phyloP scores from a whole-genome alignment of 2,329 filamentous ascomycete species.

The Penicillium thymicola region DNA sequence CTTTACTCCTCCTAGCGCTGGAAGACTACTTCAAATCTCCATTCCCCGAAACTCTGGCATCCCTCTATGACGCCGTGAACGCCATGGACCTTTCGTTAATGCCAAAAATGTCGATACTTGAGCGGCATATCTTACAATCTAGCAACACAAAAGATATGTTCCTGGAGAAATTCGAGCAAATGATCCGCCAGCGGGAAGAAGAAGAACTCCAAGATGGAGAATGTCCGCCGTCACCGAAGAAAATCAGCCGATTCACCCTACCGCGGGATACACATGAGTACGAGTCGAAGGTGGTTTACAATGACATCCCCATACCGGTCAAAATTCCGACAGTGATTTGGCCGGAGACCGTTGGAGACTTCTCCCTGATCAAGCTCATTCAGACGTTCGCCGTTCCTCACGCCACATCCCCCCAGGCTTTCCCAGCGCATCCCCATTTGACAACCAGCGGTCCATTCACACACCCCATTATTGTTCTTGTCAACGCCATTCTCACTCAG shows the following conservation, averaged over 20 bases:
- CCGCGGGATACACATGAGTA: slow-evolving; percentile 97
- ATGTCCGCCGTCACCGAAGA: slow-evolving; percentile 49
- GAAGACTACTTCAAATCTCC: slow-evolving; percentile 97
- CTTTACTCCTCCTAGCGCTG: slow-evolving; percentile 80
- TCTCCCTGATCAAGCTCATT: slow-evolving; percentile 94
- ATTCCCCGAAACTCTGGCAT: slow-evolving; percentile 78
- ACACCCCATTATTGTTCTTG: slow-evolving; percentile 89
- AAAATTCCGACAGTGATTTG: slow-evolving; percentile 92
- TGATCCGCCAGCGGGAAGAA: slow-evolving; percentile 79
- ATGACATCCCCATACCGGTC: slow-evolving; percentile 92
- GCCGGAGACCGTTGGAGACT: slow-evolving; percentile 95
- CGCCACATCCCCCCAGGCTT: slow-evolving; percentile 76
- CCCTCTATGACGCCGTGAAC: slow-evolving; percentile 90
- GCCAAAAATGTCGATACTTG: slow-evolving; percentile 77
- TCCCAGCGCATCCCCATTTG: slow-evolving; percentile 81
- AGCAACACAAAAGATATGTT: slow-evolving; percentile 96
- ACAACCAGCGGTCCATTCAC: slow-evolving; percentile 88
- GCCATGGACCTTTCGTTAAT: slow-evolving; percentile 94
- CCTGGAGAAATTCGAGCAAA: slow-evolving; percentile 93
- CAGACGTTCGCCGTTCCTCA: slow-evolving; percentile 87
- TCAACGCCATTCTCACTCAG: slow-evolving; percentile 92
- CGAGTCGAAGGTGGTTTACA: slow-evolving; percentile 92
- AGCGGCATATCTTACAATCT: slow-evolving; percentile 80
- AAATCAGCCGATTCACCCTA: slow-evolving; percentile 66
- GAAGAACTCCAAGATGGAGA: slow-evolving; percentile 36